phyloP scores from a whole-genome alignment of 805 yeast species.

The Nakazawaea siamensis region DNA sequence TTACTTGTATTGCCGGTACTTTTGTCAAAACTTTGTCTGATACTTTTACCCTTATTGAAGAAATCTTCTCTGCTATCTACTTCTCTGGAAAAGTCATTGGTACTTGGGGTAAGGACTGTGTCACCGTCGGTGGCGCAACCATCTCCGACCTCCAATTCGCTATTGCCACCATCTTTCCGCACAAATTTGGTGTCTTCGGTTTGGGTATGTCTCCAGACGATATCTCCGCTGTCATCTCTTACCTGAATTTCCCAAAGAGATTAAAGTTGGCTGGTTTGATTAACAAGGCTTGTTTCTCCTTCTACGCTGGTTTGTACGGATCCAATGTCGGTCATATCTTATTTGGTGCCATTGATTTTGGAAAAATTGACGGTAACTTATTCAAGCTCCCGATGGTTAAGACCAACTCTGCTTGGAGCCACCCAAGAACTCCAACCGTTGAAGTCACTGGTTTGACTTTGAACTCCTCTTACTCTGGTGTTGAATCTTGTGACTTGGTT shows the following conservation, averaged over 20 bases:
- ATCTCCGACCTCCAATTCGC: slow-evolving; percentile 51
- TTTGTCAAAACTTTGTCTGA: neutral
- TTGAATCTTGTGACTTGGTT: neutral
- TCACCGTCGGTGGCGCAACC: slow-evolving; percentile 35
- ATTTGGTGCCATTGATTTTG: slow-evolving; percentile 61
- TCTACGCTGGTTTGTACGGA: slow-evolving; percentile 22
- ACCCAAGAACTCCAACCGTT: neutral
- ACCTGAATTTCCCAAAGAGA: slow-evolving; percentile 51
- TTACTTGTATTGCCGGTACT: neutral
- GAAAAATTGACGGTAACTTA: slow-evolving; percentile 42
- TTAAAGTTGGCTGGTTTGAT: slow-evolving; percentile 45
- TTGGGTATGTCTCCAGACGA: slow-evolving; percentile 35
- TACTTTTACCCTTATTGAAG: neutral
- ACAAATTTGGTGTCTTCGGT: slow-evolving; percentile 54
- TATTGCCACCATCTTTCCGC: slow-evolving; percentile 47
- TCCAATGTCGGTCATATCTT: slow-evolving; percentile 34
- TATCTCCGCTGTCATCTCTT: slow-evolving; percentile 14
- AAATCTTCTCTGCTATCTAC: neutral
- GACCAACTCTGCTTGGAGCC: neutral
- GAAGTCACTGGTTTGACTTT: slow-evolving; percentile 1
- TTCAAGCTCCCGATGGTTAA: slow-evolving; percentile 30
- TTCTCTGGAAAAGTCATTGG: slow-evolving; percentile 6
- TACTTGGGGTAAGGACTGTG: slow-evolving; percentile 47
- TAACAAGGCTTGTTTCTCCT: slow-evolving; percentile 40
- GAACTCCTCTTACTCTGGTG: slow-evolving; percentile 1